Evolutionary conservation across 177 flowering plant genomes (phyloP).

Genomic region (Vitis hybrid): DNA sequence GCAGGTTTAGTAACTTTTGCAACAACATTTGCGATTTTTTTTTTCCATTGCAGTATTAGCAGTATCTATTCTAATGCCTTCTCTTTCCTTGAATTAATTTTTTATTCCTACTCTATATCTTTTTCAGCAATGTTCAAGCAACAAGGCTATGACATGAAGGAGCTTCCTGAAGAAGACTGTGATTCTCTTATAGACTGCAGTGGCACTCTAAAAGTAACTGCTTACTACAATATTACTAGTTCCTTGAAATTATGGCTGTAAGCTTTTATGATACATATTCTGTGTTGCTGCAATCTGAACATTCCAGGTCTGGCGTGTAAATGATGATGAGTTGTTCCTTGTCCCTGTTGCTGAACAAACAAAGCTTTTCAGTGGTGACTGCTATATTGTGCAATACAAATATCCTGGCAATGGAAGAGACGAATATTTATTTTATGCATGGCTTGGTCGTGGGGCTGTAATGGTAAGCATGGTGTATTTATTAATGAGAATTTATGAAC

Average conservation of each 20-base stretch:
- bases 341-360: conserved; percentile 40
- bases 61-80: not conserved
- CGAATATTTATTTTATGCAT: conserved; percentile 55
- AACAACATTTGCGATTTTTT: not conserved
- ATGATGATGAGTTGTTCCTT: conserved; percentile 42
- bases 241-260: not conserved
- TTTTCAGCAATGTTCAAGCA: conserved; percentile 67
- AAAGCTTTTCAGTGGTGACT: conserved; percentile 65
- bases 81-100: not conserved
- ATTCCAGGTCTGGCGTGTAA: conserved; percentile 70
- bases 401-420: conserved; percentile 51
- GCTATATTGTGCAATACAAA: conserved; percentile 56
- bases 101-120: conserved; percentile 2
- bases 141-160: conserved; percentile 64
- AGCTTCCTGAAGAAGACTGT: conserved; percentile 53
- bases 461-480: conserved; percentile 27
- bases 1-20: conserved; percentile 47
- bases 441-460: conserved; percentile 56
- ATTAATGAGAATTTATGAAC: not conserved
- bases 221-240: not conserved
- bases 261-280: not conserved
- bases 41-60: not conserved
- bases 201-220: conserved; percentile 47
- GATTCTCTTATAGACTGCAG: conserved; percentile 40
- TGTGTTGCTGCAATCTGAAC: conserved; percentile 4